Conservation (phyloP, 1,139 yeast genomes). For the Komagataea norvegica region DNA sequence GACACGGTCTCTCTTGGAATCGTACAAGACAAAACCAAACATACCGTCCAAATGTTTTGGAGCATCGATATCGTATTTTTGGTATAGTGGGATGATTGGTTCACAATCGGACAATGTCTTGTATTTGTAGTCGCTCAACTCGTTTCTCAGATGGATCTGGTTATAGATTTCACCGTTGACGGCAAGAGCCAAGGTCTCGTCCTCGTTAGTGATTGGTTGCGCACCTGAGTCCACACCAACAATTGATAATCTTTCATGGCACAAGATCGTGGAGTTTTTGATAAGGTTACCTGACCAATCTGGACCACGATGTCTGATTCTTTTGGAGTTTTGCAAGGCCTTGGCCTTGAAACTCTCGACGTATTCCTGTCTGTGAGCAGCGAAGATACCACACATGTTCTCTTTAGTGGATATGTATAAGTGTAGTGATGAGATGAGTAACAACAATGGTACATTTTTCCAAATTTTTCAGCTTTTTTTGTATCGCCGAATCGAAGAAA, state of each 20-base stretch:
- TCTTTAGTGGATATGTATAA: too few relatives aligned
- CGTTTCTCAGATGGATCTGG: conserved; percentile 83
- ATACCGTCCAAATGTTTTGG: conserved; percentile 95
- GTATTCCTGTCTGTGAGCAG: conserved; percentile 79
- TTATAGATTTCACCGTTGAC: conserved; percentile 98
- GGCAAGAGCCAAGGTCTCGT: conserved; percentile 67
- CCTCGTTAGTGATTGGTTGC: conserved; percentile 86
- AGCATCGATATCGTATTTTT: conserved; percentile 83
- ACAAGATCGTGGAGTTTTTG: conserved; percentile 72
- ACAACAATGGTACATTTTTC: too few relatives aligned
- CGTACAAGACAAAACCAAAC: conserved; percentile 94
- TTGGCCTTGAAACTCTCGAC: conserved; percentile 76
- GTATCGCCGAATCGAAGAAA: too few relatives aligned
- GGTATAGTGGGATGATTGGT: conserved; percentile 87
- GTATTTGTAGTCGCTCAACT: conserved; percentile 67
- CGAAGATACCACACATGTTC: conserved; percentile 97
- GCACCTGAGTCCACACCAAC: conserved; percentile 97
- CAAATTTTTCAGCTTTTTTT: too few relatives aligned
- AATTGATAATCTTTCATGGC: conserved; percentile 94
- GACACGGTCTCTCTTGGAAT: conserved; percentile 76
- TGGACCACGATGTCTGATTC: conserved; percentile 98
- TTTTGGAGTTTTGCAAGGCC: conserved; percentile 85
- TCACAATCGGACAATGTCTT: conserved; percentile 94
- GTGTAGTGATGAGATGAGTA: too few relatives aligned
- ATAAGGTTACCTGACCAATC: conserved; percentile 94